Conservation (phyloP, 192 early-diverging fungal genomes). For the Pilaira anomala region DNA sequence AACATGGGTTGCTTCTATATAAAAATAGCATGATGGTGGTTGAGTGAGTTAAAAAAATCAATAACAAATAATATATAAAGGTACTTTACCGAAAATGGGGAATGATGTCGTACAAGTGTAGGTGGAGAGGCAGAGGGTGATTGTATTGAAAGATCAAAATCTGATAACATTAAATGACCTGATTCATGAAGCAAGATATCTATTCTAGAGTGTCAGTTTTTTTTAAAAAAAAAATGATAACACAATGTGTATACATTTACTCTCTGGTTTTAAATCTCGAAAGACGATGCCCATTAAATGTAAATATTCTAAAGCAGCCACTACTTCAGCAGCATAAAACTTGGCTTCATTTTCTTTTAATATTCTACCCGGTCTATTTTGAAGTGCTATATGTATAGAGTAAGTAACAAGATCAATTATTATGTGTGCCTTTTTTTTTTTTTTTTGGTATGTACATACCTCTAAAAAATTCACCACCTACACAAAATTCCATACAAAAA, state of each 20-base stretch:
- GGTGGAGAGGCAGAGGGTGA: slow-evolving; percentile 76
- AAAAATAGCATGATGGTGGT: background rate
- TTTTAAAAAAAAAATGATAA: background rate
- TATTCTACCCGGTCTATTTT: slow-evolving; percentile 83
- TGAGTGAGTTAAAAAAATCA: too few species aligned
- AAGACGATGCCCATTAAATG: slow-evolving; percentile 96
- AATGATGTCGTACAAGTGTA: slow-evolving; percentile 57
- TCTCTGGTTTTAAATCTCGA: slow-evolving; percentile 97
- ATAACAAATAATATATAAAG: background rate
- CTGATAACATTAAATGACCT: slow-evolving; percentile 96
- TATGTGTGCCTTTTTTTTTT: background rate
- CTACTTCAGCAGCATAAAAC: slow-evolving; percentile 98
- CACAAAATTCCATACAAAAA: slow-evolving; percentile 89
- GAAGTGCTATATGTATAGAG: slow-evolving; percentile 53
- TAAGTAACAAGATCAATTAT: background rate
- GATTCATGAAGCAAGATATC: slow-evolving; percentile 89
- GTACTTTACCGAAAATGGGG: slow-evolving; percentile 50
- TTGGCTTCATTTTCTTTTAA: slow-evolving; percentile 84
- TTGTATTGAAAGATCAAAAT: slow-evolving; percentile 98
- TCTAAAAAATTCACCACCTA: slow-evolving; percentile 87
- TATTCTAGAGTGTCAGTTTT: slow-evolving; percentile 2
- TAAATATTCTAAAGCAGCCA: slow-evolving; percentile 92
- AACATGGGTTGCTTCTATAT: slow-evolving; percentile 57
- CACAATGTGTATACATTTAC: too few species aligned
- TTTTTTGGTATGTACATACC: too few species aligned